Evolutionary conservation across 805 yeast species (phyloP).

Genomic region (Groenewaldozyma tartarivorans): DNA sequence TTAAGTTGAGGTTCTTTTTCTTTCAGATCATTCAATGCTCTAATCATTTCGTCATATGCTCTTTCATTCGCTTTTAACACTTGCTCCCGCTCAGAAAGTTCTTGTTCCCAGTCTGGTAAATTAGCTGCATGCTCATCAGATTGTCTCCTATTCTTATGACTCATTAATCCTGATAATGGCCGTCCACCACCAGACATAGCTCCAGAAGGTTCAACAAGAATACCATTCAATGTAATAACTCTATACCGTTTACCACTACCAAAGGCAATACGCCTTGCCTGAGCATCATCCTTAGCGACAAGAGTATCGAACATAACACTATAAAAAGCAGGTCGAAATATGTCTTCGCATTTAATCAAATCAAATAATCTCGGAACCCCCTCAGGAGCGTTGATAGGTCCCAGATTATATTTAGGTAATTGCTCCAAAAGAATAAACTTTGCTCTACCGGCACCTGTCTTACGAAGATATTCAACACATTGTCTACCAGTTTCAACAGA

Average conservation of each 20-base stretch:
- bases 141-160: slow-evolving; percentile 24
- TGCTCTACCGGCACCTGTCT: slow-evolving; percentile 80
- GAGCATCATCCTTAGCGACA: slow-evolving; percentile 67
- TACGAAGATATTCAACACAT: slow-evolving; percentile 75
- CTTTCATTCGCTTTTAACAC: slow-evolving; percentile 35
- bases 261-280: slow-evolving; percentile 84
- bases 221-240: slow-evolving; percentile 90
- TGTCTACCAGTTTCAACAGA: slow-evolving; percentile 59
- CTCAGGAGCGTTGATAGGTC: slow-evolving; percentile 58
- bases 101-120: slow-evolving; percentile 42
- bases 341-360: slow-evolving; percentile 52
- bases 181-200: slow-evolving; percentile 95
- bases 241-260: slow-evolving; percentile 62
- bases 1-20: slow-evolving; percentile 67
- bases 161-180: slow-evolving; percentile 65
- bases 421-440: slow-evolving; percentile 74
- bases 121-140: slow-evolving; percentile 45
- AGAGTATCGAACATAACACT: slow-evolving; percentile 79
- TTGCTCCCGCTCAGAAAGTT: slow-evolving; percentile 44
- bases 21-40: slow-evolving; percentile 45
- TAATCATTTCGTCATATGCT: slow-evolving; percentile 50
- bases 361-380: slow-evolving; percentile 78
- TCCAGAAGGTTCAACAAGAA: slow-evolving; percentile 85
- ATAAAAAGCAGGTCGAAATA: slow-evolving; percentile 80
- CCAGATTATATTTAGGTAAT: slow-evolving; percentile 51